These are phyloP conservation scores for Oenanthe sinensis DNA, from an alignment of 129 eudicot species.

Conservation along the genomic window DNA sequence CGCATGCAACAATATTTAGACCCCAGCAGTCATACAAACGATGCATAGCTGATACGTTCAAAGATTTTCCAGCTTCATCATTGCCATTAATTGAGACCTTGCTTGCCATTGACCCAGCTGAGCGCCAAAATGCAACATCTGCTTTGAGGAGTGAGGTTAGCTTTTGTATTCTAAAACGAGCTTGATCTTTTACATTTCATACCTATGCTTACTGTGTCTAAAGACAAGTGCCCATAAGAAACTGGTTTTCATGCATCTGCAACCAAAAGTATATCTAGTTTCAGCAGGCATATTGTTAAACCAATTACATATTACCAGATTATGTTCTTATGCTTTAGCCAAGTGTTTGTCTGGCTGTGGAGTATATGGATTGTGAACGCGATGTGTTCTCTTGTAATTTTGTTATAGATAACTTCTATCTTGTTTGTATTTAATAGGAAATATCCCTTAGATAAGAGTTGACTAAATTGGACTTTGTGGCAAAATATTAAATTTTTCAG, in stretches of 20 bases:
- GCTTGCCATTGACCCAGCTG: slow-evolving; percentile 76
- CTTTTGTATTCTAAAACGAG: slow-evolving; percentile 3
- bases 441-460: neutral
- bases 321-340: neutral
- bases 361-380: neutral
- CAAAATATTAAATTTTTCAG: neutral
- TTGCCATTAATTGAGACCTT: slow-evolving; percentile 69
- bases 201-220: neutral
- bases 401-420: neutral
- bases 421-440: neutral
- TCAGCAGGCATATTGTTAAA: neutral
- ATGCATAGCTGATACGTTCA: slow-evolving; percentile 72
- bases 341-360: neutral
- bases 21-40: slow-evolving; percentile 80
- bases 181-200: slow-evolving; percentile 4
- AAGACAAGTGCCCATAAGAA: neutral
- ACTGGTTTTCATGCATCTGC: neutral
- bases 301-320: neutral
- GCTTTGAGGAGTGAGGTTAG: slow-evolving; percentile 81
- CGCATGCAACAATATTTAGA: slow-evolving; percentile 88
- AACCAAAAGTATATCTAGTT: neutral
- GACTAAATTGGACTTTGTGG: neutral
- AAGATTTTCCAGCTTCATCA: slow-evolving; percentile 76
- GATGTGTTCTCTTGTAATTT: neutral
- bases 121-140: slow-evolving; percentile 75